These are phyloP conservation scores for Boletus rubroflammeus DNA, from an alignment of 768 basidiomycete species.

Conservation along the genomic window DNA sequence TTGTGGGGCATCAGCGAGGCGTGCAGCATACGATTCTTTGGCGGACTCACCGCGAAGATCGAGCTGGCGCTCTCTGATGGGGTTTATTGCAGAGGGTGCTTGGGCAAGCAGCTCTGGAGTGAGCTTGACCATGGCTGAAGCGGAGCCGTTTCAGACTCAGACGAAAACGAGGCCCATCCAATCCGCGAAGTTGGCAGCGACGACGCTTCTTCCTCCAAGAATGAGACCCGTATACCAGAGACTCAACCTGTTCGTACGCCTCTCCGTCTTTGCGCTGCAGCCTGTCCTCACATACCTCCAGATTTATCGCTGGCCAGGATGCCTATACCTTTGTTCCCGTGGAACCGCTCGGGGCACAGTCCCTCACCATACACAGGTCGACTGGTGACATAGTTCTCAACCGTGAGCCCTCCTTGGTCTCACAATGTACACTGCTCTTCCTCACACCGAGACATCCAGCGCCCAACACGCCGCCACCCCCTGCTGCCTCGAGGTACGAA, in stretches of 20 bases:
- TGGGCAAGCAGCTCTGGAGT: slow-evolving; percentile 90
- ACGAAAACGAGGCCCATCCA: slow-evolving; percentile 20
- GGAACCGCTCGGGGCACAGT: slow-evolving; percentile 54
- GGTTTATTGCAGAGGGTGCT: slow-evolving; percentile 72
- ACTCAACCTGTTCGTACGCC: slow-evolving; percentile 57
- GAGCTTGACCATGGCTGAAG: slow-evolving; percentile 69
- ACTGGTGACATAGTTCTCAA: slow-evolving; percentile 76
- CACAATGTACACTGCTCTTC: background rate
- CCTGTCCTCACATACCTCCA: slow-evolving; percentile 23
- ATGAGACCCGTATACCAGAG: slow-evolving; percentile 74
- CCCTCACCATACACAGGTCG: slow-evolving; percentile 66
- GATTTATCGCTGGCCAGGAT: slow-evolving; percentile 68
- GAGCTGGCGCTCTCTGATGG: slow-evolving; percentile 85
- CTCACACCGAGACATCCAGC: slow-evolving; percentile 34
- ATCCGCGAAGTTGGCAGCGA: too few relatives aligned
- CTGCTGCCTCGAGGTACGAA: slow-evolving; percentile 54
- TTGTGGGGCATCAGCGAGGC: slow-evolving; percentile 22
- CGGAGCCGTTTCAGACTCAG: slow-evolving; percentile 36
- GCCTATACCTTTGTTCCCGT: slow-evolving; percentile 78
- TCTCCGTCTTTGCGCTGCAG: slow-evolving; percentile 8
- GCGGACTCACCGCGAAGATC: slow-evolving; percentile 74
- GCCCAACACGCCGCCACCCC: slow-evolving; percentile 50
- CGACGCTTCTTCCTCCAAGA: slow-evolving; percentile 43
- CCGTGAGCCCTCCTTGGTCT: slow-evolving; percentile 38
- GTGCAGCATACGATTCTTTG: slow-evolving; percentile 9